Percentiles rank a stretch among this genome's conserved stretches.
Conservation (phyloP, 768 basidiomycete species). For the Trametes cinnabarina region DNA sequence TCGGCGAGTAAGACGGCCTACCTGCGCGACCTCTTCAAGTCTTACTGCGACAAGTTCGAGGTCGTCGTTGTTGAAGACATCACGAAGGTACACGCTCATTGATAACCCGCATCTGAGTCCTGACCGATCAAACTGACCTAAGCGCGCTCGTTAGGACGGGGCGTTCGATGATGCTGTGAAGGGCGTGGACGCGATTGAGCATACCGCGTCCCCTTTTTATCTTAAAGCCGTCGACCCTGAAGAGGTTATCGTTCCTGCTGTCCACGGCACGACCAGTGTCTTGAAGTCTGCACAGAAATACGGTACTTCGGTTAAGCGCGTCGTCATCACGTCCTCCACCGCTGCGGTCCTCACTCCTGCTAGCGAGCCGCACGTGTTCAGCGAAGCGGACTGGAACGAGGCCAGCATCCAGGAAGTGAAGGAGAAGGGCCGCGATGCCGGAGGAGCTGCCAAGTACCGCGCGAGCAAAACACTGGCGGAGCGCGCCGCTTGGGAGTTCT, state of each 20-base stretch:
- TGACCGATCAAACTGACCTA: background rate
- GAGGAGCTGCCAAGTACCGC: conserved; percentile 44
- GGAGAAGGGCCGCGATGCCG: conserved; percentile 47
- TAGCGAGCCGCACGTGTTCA: conserved; percentile 31
- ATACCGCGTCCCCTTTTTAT: conserved; percentile 65
- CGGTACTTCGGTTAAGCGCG: conserved; percentile 46
- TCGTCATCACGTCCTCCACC: conserved; percentile 61
- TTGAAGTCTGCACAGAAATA: conserved; percentile 57
- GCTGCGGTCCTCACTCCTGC: conserved; percentile 41
- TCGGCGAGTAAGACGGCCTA: conserved; percentile 56
- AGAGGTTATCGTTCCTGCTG: conserved; percentile 67
- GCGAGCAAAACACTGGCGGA: conserved; percentile 62
- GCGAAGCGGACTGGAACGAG: conserved; percentile 63
- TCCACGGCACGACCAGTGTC: conserved; percentile 65
- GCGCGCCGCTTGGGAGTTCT: conserved; percentile 52
- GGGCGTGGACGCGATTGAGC: conserved; percentile 69
- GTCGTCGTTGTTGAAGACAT: conserved; percentile 71
- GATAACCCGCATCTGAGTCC: too few relatives aligned
- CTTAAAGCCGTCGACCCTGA: conserved; percentile 42
- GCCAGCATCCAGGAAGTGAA: conserved; percentile 43
- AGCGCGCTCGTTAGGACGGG: conserved; percentile 42
- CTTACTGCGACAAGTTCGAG: conserved; percentile 58
- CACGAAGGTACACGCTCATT: conserved; percentile 37
- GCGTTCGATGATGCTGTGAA: conserved; percentile 81
- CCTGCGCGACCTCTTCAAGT: conserved; percentile 51